phyloP scores from a whole-genome alignment of 441 rosid genomes.

The Pelargonium australe region DNA sequence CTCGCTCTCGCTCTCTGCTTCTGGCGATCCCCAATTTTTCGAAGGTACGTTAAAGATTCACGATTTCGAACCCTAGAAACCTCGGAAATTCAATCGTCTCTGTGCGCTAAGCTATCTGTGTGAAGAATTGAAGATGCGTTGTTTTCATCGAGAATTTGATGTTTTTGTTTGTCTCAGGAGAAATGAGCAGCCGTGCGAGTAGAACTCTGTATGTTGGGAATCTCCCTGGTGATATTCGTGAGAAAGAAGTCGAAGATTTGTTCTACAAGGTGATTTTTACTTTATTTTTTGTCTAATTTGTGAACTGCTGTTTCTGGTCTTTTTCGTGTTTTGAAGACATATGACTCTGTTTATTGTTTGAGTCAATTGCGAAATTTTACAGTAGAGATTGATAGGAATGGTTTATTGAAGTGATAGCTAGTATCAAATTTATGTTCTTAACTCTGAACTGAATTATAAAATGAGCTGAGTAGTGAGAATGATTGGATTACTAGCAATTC shows the following conservation, averaged over 20 bases:
- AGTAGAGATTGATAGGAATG: too few species aligned
- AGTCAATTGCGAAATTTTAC: too few species aligned
- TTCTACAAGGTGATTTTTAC: constrained; percentile 25
- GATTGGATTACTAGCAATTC: too few species aligned
- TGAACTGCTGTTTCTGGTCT: background rate
- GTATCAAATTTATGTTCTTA: too few species aligned
- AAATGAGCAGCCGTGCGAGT: constrained; percentile 47
- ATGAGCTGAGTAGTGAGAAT: too few species aligned
- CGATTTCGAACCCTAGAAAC: background rate
- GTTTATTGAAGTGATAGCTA: too few species aligned
- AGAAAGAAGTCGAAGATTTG: constrained; percentile 92
- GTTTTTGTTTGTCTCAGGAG: constrained; percentile 1
- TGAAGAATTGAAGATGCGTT: background rate
- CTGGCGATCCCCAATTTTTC: background rate
- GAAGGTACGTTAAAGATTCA: background rate
- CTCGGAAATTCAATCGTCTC: background rate
- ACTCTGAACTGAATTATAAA: too few species aligned
- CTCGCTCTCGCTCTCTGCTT: background rate
- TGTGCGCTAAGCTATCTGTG: background rate
- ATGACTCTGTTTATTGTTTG: background rate
- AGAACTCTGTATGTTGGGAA: constrained; percentile 89
- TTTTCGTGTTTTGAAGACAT: background rate
- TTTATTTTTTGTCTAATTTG: background rate
- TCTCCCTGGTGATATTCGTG: constrained; percentile 94
- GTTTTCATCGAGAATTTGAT: background rate